Base-by-base conservation (phyloP, 805 yeast species). In the Saccharomycopsis malanga region DNA sequence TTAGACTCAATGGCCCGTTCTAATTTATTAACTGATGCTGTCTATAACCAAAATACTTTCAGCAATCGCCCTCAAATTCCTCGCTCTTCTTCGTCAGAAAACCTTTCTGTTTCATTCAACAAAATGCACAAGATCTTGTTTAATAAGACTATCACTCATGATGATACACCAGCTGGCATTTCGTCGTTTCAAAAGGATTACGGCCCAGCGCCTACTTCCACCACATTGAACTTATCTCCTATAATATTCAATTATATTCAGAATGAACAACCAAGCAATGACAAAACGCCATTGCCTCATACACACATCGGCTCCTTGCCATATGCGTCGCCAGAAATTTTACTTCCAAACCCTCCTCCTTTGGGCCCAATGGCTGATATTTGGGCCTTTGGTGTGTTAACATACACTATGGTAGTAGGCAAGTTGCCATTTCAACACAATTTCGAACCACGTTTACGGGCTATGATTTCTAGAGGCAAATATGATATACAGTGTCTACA, bases 301-400 rank as follows among this genome's bases (percentile, higher is more conserved):
- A 66, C 77, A 20, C 83, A 81, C 55, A 84, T 87, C 42, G 98
- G 98, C 0, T 88, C 96, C 1, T 68, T 89, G 27, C 96, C 97
- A 0, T 89, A 87, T 61, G 95, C 96, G 0, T 77, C 95, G 0
- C 98, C 98, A 0, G 96, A 89, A 60, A 52, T 52, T 35, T 69
- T 87, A 15, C 65, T 88, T 35, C 81, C 84, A 1, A 70, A 71
- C 38, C 85, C 87, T 67, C 79, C 57, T 68, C 81, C 50, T 47
- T 63, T 57, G 58, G 82, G 83, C 2, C 81, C 85, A 2, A 66
- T 77, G 34, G 81, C 89, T 1, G 98, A 89, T 64, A 73, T 86
- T 4, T 89, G 97, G 97, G 95, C 96, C 0, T 71, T 85, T 39
- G 98, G 97, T 3, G 85, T 88, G 0, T 65, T 84, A 53, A 56